phyloP scores from a whole-genome alignment of 345 rosid species.

The Zanthoxylum bungeanum region DNA sequence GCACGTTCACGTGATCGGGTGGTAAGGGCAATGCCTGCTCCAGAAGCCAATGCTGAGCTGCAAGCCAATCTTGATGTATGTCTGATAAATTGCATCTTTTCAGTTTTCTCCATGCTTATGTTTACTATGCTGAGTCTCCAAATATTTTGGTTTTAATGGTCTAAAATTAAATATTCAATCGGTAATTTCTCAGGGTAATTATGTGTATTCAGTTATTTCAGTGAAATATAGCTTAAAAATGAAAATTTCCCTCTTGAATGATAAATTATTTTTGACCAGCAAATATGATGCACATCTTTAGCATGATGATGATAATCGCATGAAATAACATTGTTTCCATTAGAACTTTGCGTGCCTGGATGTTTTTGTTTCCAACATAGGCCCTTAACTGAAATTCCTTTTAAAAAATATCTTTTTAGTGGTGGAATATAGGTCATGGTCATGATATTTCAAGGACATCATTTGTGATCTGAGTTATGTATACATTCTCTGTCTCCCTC shows the following conservation, averaged over 20 bases:
- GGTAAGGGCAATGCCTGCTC: slow-evolving; percentile 56
- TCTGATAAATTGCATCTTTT: slow-evolving; percentile 25
- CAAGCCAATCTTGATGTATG: slow-evolving; percentile 75
- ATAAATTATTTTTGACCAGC: not conserved
- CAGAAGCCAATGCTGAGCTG: slow-evolving; percentile 78
- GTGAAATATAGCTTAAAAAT: not conserved
- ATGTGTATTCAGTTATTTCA: not conserved
- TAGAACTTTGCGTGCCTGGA: not conserved
- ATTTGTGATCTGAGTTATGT: not conserved
- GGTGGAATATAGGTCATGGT: not conserved
- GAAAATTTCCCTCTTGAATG: not conserved
- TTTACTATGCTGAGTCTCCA: not conserved
- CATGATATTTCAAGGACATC: not conserved
- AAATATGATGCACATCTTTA: not conserved
- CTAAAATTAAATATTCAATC: not conserved
- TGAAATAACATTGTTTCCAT: not conserved
- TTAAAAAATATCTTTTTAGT: not conserved
- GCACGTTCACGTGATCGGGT: slow-evolving; percentile 54
- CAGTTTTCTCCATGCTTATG: not conserved
- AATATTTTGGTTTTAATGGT: not conserved
- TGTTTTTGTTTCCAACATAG: not conserved
- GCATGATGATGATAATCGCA: slow-evolving; percentile 6
- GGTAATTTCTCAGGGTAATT: not conserved
- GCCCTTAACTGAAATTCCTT: not conserved
- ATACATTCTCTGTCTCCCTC: not conserved